Conservation (phyloP, 2,329 filamentous ascomycete species). For the Didymella exigua region DNA sequence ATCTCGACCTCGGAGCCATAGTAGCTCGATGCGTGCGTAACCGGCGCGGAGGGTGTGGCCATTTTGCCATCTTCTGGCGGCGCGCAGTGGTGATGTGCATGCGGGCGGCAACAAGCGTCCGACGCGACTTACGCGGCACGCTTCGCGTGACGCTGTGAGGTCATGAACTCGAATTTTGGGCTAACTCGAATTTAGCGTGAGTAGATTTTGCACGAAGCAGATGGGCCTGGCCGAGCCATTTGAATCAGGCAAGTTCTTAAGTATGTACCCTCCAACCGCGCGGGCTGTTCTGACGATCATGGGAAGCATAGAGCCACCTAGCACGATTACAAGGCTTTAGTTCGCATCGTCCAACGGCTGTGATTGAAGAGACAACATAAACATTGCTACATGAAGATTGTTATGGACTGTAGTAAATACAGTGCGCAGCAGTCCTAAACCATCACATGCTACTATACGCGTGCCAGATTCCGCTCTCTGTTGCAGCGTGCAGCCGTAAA, state of each 20-base stretch:
- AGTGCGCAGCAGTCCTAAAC: neutral
- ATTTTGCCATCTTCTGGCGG: constrained; percentile 34
- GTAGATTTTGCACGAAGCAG: neutral
- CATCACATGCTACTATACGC: neutral
- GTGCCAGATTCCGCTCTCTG: neutral
- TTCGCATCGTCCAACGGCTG: too few relatives aligned
- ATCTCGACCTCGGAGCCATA: constrained; percentile 65
- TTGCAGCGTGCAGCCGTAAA: neutral
- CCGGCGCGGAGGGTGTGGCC: constrained; percentile 22
- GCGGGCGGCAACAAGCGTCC: constrained; percentile 6
- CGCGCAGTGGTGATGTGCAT: constrained; percentile 1
- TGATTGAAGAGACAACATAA: neutral
- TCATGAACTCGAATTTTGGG: constrained; percentile 7
- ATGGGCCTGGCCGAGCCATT: neutral
- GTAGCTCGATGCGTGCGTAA: constrained; percentile 52
- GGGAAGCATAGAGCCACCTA: neutral
- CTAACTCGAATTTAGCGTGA: neutral
- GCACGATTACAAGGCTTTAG: neutral
- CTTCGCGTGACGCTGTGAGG: constrained; percentile 17
- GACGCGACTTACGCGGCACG: constrained; percentile 17
- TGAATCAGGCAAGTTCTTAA: too few relatives aligned
- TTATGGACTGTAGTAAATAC: neutral
- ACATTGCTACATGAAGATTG: neutral
- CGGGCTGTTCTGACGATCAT: neutral
- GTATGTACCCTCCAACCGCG: neutral